Base-by-base conservation (phyloP, 495 filamentous ascomycete species). In the Penicillium ochrochloron region DNA sequence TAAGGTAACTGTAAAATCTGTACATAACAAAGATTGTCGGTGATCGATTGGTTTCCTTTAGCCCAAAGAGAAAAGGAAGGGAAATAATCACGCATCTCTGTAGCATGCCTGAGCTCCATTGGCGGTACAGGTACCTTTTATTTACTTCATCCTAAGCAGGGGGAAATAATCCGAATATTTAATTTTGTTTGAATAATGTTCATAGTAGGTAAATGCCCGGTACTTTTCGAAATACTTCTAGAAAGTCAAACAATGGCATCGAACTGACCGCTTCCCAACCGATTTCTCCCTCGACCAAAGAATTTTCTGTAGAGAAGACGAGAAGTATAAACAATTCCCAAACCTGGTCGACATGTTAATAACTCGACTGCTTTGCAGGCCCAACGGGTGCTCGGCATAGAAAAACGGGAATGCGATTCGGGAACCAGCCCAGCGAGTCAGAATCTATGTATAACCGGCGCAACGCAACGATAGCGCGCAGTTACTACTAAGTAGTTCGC, bases 221-320 rank as follows among this genome's bases (percentile, higher is more conserved):
- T 2, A 21, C 48, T 8, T 17, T 31, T 27, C 48, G 14, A 52
- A n/a, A 56, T 56, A 56, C 33, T 56, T 37, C 33, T 56, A 34
- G 29, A 34, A 56, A 37, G n/a, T 31, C 53, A 54, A 54, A 33
- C 51, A 29, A 54, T 34, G 10, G 39, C 25, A 15, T 25, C 46
- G 10, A 27, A 29, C 57, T 62, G 69, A 65, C 66, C 69, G 69
- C 69, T 64, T 61, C 69, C 34, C 66, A 66, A 63, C 61, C 69
- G 59, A 69, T 65, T 67, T 50, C 46, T 37, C 51, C 48, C 29
- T 39, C 37, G 55, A 70, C 65, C 53, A 58, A 46, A 25, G 55
- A 59, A 53, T 21, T n/a, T 51, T 50, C 50, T 57, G 21, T 19
- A 11, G 42, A 52, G 33, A 29, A 41, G 44, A 17, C 33, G 42